Conservation (phyloP, 1,284 basidiomycete species). For the Chiua sp. region DNA sequence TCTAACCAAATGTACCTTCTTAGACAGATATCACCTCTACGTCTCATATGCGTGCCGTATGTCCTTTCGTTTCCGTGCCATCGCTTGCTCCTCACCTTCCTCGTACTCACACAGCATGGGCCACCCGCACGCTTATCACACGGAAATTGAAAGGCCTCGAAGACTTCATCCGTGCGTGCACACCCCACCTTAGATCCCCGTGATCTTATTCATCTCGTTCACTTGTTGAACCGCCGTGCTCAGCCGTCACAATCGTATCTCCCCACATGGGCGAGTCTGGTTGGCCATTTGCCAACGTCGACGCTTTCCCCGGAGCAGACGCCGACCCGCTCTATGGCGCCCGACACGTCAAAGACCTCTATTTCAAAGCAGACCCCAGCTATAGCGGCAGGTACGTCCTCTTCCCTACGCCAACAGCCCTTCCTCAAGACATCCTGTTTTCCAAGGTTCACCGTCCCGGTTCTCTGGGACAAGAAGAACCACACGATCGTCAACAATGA, state of each 20-base stretch:
- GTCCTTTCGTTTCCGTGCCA: conserved; percentile 47
- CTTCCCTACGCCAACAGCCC: background rate
- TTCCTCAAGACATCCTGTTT: too few relatives aligned
- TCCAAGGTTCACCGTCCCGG: conserved; percentile 84
- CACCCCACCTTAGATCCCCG: background rate
- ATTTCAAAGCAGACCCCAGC: conserved; percentile 75
- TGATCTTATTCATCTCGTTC: background rate
- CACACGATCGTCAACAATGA: conserved; percentile 96
- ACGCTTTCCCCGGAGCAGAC: conserved; percentile 75
- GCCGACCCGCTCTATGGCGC: conserved; percentile 71
- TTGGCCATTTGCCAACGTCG: conserved; percentile 85
- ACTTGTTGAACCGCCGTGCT: background rate
- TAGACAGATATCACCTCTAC: conserved; percentile 90
- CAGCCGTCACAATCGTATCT: conserved; percentile 81
- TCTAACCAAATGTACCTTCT: background rate
- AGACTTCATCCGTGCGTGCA: conserved; percentile 71
- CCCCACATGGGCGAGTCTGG: conserved; percentile 85
- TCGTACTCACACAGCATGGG: conserved; percentile 72
- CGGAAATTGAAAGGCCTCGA: conserved; percentile 94
- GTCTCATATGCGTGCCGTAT: conserved; percentile 82
- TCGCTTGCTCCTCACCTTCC: background rate
- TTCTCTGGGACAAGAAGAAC: conserved; percentile 93
- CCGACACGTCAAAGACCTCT: conserved; percentile 85
- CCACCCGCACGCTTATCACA: conserved; percentile 88
- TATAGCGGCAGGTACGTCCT: conserved; percentile 64